Evolutionary conservation across 148 eudicot genomes (phyloP).

Genomic region (Rhododendron kiyosumense): DNA sequence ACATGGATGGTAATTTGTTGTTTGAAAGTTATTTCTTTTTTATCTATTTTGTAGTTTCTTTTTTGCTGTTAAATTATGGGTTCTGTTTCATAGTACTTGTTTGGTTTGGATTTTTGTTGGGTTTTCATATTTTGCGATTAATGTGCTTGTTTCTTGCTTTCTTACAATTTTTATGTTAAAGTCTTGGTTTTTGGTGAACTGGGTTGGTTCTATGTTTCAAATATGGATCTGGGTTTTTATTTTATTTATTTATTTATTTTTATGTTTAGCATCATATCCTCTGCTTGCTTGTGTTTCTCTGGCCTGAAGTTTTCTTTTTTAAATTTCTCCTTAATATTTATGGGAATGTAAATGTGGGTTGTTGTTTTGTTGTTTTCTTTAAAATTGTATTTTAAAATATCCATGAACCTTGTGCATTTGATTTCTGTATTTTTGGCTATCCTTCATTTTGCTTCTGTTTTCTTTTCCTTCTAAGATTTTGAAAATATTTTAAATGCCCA

Average conservation of each 20-base stretch:
- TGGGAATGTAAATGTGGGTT: not conserved
- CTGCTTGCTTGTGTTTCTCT: not conserved
- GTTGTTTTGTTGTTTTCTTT: not conserved
- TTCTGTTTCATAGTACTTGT: not conserved
- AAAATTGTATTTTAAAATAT: not conserved
- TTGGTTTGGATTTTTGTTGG: slow-evolving; percentile 7
- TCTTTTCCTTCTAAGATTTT: not conserved
- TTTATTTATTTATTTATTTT: not conserved
- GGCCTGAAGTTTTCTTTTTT: not conserved
- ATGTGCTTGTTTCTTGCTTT: slow-evolving; percentile 9
- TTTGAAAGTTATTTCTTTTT: not conserved
- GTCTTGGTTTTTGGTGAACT: not conserved
- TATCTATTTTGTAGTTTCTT: not conserved
- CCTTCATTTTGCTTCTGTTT: not conserved
- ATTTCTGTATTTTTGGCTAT: not conserved
- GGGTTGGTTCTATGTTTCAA: slow-evolving; percentile 8
- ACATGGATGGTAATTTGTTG: not conserved
- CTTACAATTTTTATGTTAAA: not conserved
- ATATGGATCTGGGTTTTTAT: slow-evolving; percentile 7
- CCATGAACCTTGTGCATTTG: not conserved
- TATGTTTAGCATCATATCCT: not conserved
- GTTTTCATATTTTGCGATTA: slow-evolving; percentile 9
- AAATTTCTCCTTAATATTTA: not conserved
- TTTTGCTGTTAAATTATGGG: not conserved
- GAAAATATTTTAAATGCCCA: not conserved